Percentiles rank a stretch among this genome's conserved stretches.
Evolutionary conservation across 1,284 basidiomycete genomes (phyloP).

Genomic region (Athelia psychrophila): DNA sequence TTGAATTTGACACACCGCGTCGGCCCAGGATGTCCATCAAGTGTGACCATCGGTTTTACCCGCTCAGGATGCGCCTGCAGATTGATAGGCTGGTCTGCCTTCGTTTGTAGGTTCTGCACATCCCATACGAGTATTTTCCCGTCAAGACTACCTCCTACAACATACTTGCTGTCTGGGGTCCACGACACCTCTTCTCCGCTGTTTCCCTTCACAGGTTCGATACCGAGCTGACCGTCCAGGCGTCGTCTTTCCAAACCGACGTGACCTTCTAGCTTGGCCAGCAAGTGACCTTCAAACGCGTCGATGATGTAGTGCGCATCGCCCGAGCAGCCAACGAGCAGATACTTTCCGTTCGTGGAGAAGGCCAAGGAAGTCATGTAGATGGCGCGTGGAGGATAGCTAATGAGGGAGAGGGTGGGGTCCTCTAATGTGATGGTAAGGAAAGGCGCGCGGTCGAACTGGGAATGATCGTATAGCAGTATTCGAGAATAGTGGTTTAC

Average conservation of each 20-base stretch:
- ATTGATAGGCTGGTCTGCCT: conserved; percentile 46
- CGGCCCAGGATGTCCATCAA: conserved; percentile 82
- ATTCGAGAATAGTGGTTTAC: conserved; percentile 86
- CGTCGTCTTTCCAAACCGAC: conserved; percentile 72
- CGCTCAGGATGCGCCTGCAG: conserved; percentile 46
- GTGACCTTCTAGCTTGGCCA: conserved; percentile 84
- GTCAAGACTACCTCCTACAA: conserved; percentile 80
- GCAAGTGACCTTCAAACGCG: conserved; percentile 78
- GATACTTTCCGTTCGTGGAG: conserved; percentile 85
- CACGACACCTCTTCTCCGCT: conserved; percentile 91
- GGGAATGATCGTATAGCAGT: conserved; percentile 84
- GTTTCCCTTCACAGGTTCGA: conserved; percentile 71
- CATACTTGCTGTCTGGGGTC: conserved; percentile 89
- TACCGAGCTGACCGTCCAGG: conserved; percentile 48
- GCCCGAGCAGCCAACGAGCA: conserved; percentile 92
- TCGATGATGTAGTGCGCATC: conserved; percentile 93
- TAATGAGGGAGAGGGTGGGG: conserved; percentile 65
- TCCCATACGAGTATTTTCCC: conserved; percentile 85
- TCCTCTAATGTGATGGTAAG: conserved; percentile 81
- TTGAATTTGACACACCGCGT: conserved; percentile 86
- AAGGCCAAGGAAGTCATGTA: conserved; percentile 92
- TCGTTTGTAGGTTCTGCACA: conserved; percentile 52
- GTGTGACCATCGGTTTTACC: conserved; percentile 51
- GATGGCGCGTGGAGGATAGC: conserved; percentile 84
- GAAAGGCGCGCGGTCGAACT: conserved; percentile 93